Conservation (phyloP, 2,329 filamentous ascomycete genomes). For the Colletotrichum lini region DNA sequence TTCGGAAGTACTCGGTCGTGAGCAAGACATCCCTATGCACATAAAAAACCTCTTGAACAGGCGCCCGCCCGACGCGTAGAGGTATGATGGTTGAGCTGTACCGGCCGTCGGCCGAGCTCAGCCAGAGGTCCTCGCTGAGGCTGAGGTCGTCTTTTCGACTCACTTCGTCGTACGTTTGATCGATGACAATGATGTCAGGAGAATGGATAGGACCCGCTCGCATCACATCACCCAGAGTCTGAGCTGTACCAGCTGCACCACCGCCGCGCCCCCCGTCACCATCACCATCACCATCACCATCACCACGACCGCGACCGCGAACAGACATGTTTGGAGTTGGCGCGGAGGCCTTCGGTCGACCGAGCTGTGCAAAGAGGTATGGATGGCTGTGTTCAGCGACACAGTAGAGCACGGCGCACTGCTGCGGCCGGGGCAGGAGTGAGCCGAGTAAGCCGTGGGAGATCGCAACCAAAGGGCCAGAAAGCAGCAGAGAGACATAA, state of each 20-base stretch:
- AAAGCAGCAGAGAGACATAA: slow-evolving; percentile 1
- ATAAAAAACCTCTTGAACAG: slow-evolving; percentile 62
- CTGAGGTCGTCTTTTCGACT: slow-evolving; percentile 53
- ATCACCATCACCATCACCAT: neutral
- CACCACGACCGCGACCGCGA: slow-evolving; percentile 3
- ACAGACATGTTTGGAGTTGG: slow-evolving; percentile 25
- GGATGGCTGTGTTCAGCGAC: neutral
- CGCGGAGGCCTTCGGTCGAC: slow-evolving; percentile 10
- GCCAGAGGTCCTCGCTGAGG: slow-evolving; percentile 63
- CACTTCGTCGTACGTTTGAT: slow-evolving; percentile 51
- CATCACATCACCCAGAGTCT: slow-evolving; percentile 58
- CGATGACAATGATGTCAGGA: slow-evolving; percentile 58
- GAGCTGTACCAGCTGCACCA: neutral
- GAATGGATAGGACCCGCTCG: slow-evolving; percentile 54
- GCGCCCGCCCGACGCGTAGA: slow-evolving; percentile 58
- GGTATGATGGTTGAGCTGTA: slow-evolving; percentile 63
- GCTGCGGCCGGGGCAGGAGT: slow-evolving; percentile 10
- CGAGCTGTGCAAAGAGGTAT: neutral
- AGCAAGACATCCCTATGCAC: slow-evolving; percentile 63
- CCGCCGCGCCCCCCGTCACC: slow-evolving; percentile 12
- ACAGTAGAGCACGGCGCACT: neutral
- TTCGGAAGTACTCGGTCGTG: slow-evolving; percentile 64
- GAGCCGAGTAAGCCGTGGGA: neutral
- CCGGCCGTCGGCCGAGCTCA: slow-evolving; percentile 64
- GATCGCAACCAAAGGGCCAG: neutral